These are phyloP conservation scores for Agarophyton chilense DNA, from an alignment of 23 red algal species.

Conservation along the genomic window DNA sequence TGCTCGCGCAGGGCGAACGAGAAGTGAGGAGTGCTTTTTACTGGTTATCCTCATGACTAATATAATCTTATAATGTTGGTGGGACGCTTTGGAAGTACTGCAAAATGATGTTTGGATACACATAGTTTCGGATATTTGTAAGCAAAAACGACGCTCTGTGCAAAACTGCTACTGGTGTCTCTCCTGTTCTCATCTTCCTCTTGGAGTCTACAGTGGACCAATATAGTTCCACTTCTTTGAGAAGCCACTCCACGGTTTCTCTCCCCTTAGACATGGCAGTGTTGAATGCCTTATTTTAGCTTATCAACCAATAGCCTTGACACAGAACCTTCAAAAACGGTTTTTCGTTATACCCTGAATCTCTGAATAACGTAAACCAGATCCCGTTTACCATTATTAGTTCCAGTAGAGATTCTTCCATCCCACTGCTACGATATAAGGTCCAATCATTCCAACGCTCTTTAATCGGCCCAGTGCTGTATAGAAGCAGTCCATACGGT, in stretches of 20 bases:
- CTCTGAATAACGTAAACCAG: not conserved
- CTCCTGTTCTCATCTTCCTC: not conserved
- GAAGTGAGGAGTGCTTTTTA: no score
- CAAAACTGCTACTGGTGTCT: not conserved
- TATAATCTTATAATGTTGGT: not conserved
- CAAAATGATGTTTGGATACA: slow-evolving; percentile 15
- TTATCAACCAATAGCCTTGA: not conserved
- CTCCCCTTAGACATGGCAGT: not conserved
- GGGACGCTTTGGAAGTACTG: not conserved
- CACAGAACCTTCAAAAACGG: not conserved
- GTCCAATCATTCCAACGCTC: no score
- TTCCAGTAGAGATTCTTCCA: no score
- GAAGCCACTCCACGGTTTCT: not conserved
- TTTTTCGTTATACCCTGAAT: not conserved
- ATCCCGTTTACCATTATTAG: not conserved
- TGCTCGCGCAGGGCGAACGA: no score
- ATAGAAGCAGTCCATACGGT: no score
- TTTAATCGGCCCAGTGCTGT: no score
- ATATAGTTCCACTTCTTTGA: slow-evolving; percentile 23
- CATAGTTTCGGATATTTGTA: slow-evolving; percentile 13
- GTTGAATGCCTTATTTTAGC: not conserved
- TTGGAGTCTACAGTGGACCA: not conserved
- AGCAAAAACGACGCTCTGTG: not conserved
- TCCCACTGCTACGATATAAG: no score
- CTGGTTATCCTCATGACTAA: no score